These are phyloP conservation scores for Floccularia luteovirens DNA, from an alignment of 768 basidiomycete genomes.

Conservation along the genomic window DNA sequence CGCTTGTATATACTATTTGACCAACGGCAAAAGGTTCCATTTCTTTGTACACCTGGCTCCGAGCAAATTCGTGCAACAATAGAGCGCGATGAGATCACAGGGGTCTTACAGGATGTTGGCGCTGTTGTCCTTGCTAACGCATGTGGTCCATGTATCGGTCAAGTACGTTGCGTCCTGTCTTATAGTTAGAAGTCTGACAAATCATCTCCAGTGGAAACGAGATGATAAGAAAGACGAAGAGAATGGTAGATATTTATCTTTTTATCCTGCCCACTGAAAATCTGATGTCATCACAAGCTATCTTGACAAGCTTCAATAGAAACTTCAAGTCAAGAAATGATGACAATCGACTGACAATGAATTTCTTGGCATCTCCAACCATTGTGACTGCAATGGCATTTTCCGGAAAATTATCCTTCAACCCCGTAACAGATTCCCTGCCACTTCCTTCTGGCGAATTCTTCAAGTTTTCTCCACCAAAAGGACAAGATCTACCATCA, in stretches of 20 bases:
- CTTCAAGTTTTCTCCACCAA: conserved; percentile 83
- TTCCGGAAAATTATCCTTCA: conserved; percentile 88
- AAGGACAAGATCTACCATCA: conserved; percentile 77
- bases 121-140: conserved; percentile 94
- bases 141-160: conserved; percentile 98
- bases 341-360: conserved; percentile 91
- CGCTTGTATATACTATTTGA: not conserved
- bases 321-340: conserved; percentile 90
- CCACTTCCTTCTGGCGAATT: conserved; percentile 56
- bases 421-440: conserved; percentile 78
- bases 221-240: conserved; percentile 83
- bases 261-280: too few relatives aligned
- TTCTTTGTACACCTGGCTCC: conserved; percentile 84
- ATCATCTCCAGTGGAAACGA: conserved; percentile 73
- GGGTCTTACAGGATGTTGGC: conserved; percentile 80
- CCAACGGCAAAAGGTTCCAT: conserved; percentile 50
- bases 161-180: conserved; percentile 34
- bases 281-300: conserved; percentile 51
- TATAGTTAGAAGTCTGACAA: conserved; percentile 3
- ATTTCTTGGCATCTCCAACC: conserved; percentile 96
- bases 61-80: conserved; percentile 98
- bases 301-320: conserved; percentile 95
- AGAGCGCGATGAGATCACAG: conserved; percentile 87
- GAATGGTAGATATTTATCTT: conserved; percentile 53
- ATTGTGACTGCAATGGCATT: conserved; percentile 98